Percentiles rank a stretch among this genome's conserved stretches.
These are phyloP conservation scores for Coccinonectria pachysandricola DNA, from an alignment of 2,329 filamentous ascomycete species.

Conservation along the genomic window DNA sequence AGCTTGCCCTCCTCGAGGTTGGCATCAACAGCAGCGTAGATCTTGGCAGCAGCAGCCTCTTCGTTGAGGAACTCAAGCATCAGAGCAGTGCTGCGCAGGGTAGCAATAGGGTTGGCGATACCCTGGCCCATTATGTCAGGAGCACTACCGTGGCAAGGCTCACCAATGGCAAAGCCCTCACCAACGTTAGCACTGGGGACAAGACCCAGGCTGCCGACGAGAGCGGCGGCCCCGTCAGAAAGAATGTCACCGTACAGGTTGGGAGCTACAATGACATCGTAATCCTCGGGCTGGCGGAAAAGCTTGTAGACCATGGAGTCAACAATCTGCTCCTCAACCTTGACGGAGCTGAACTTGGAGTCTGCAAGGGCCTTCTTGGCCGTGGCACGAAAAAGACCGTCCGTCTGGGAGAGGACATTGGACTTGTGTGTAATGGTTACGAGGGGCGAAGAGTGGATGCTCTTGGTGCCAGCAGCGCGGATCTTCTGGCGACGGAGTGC, in stretches of 20 bases:
- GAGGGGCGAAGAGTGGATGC: conserved; percentile 58
- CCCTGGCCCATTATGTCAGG: conserved; percentile 89
- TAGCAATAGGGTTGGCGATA: conserved; percentile 95
- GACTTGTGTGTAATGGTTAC: conserved; percentile 98
- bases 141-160: conserved; percentile 93
- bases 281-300: conserved; percentile 87
- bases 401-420: conserved; percentile 92
- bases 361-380: conserved; percentile 62
- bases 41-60: conserved; percentile 74
- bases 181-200: conserved; percentile 95
- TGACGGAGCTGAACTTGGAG: conserved; percentile 51
- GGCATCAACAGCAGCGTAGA: conserved; percentile 85
- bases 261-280: conserved; percentile 96
- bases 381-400: conserved; percentile 84
- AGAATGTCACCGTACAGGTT: conserved; percentile 97
- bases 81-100: conserved; percentile 76
- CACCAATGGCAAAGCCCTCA: conserved; percentile 87
- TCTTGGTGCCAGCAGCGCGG: conserved; percentile 45
- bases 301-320: conserved; percentile 99
- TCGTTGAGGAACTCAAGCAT: conserved; percentile 96
- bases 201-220: conserved; percentile 84
- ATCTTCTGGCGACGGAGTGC: conserved; percentile 78
- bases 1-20: conserved; percentile 76
- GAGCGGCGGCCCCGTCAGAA: conserved; percentile 86
- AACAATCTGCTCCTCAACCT: conserved; percentile 93